Conservation (phyloP, 2,329 filamentous ascomycete genomes). For the Phoma sp. region DNA sequence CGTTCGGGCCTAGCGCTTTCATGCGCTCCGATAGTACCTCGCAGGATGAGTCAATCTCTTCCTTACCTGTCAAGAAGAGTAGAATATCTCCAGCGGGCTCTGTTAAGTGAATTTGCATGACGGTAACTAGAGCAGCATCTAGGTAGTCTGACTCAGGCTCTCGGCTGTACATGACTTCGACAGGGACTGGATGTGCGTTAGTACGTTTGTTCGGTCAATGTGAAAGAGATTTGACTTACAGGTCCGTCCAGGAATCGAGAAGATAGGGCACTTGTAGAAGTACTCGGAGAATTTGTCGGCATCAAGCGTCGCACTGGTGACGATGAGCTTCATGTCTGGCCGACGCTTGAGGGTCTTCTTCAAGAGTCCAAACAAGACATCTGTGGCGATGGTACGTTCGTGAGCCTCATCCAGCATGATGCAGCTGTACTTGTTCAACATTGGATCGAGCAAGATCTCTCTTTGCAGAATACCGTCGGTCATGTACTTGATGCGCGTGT, state of each 20-base stretch:
- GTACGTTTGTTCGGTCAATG: not conserved
- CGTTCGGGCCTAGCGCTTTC: slow-evolving; percentile 89
- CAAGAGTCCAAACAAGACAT: slow-evolving; percentile 94
- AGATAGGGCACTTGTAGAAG: slow-evolving; percentile 95
- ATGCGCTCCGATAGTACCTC: slow-evolving; percentile 94
- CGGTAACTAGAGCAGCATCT: slow-evolving; percentile 90
- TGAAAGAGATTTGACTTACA: slow-evolving; percentile 49
- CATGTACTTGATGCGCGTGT: slow-evolving; percentile 98
- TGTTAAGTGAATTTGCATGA: slow-evolving; percentile 97
- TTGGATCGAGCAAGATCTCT: slow-evolving; percentile 95
- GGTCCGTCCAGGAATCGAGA: slow-evolving; percentile 93
- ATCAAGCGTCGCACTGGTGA: slow-evolving; percentile 98
- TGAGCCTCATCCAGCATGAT: slow-evolving; percentile 99
- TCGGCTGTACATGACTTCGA: slow-evolving; percentile 92
- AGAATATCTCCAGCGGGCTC: slow-evolving; percentile 93
- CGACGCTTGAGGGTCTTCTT: slow-evolving; percentile 87
- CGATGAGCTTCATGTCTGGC: slow-evolving; percentile 94
- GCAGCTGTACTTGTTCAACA: slow-evolving; percentile 90
- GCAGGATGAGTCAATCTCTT: slow-evolving; percentile 95
- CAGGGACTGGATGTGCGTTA: slow-evolving; percentile 62
- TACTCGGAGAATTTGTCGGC: slow-evolving; percentile 97
- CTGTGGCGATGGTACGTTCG: slow-evolving; percentile 94
- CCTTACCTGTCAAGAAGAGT: slow-evolving; percentile 95
- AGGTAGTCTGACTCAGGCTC: slow-evolving; percentile 97
- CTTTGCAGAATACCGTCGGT: slow-evolving; percentile 98